These are phyloP conservation scores for Xylona heveae DNA, from an alignment of 495 filamentous ascomycete species.

Conservation along the genomic window DNA sequence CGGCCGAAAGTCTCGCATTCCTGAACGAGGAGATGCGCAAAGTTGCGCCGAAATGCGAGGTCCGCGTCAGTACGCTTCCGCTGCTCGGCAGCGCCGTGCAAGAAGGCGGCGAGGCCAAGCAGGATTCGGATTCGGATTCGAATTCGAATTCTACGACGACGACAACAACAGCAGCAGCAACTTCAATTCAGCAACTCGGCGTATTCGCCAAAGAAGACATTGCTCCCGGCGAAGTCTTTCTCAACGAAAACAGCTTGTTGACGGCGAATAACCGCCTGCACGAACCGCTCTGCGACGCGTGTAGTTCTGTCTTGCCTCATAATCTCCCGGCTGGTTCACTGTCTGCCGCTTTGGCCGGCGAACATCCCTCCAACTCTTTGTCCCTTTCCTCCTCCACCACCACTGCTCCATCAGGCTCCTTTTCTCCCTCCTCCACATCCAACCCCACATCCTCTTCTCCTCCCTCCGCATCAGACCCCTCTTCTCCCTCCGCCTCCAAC, in stretches of 20 bases:
- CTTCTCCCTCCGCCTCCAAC: neutral
- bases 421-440: slow-evolving; percentile 45
- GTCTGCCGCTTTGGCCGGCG: slow-evolving; percentile 18
- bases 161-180: slow-evolving; percentile 18
- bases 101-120: slow-evolving; percentile 9
- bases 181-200: slow-evolving; percentile 48
- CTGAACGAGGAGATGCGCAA: slow-evolving; percentile 43
- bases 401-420: too few relatives aligned
- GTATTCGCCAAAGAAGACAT: slow-evolving; percentile 77
- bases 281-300: slow-evolving; percentile 68
- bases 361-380: neutral
- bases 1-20: slow-evolving; percentile 36
- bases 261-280: slow-evolving; percentile 68
- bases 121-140: slow-evolving; percentile 11
- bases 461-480: slow-evolving; percentile 23
- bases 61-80: slow-evolving; percentile 51
- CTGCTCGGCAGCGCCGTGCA: slow-evolving; percentile 35
- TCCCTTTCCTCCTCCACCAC: neutral
- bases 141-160: neutral
- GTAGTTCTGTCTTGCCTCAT: slow-evolving; percentile 53
- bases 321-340: slow-evolving; percentile 23
- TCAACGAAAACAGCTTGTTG: slow-evolving; percentile 57
- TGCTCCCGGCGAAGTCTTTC: slow-evolving; percentile 47
- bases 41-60: slow-evolving; percentile 46
- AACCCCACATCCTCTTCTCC: slow-evolving; percentile 82